Evolutionary conservation across 2,329 filamentous ascomycete species (phyloP).

Genomic region (Calonectria ilicicola): DNA sequence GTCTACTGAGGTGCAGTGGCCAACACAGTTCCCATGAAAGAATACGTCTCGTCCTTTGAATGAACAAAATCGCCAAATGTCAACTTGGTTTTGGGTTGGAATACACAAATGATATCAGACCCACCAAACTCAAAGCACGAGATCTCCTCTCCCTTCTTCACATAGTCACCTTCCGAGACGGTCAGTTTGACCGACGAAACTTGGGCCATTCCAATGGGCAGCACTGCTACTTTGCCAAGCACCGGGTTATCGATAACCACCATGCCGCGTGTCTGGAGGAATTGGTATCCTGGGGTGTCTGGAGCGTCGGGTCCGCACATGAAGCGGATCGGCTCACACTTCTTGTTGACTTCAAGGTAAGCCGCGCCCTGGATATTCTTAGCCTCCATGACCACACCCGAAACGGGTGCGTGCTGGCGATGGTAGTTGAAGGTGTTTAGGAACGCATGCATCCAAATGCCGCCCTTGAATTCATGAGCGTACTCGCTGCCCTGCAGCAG

Average conservation of each 20-base stretch:
- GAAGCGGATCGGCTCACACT: constrained; percentile 30
- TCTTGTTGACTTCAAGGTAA: constrained; percentile 51
- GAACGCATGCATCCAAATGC: constrained; percentile 56
- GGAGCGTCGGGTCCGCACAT: constrained; percentile 45
- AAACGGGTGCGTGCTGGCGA: constrained; percentile 54
- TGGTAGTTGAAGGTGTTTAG: constrained; percentile 56
- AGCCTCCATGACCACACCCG: constrained; percentile 51
- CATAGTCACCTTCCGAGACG: constrained; percentile 32
- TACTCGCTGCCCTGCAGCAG: constrained; percentile 49
- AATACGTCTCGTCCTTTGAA: constrained; percentile 28
- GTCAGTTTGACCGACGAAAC: constrained; percentile 55
- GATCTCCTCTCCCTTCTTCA: constrained; percentile 57
- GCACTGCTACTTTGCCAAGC: constrained; percentile 52
- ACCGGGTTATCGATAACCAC: constrained; percentile 52
- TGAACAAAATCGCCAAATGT: constrained; percentile 30
- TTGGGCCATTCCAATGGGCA: constrained; percentile 59
- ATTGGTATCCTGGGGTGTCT: constrained; percentile 54
- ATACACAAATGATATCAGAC: constrained; percentile 55
- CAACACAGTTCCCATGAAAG: constrained; percentile 33
- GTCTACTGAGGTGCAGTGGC: constrained; percentile 16
- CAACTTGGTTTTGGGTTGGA: constrained; percentile 44
- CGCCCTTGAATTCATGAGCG: constrained; percentile 49
- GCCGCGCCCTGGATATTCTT: constrained; percentile 51
- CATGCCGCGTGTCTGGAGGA: constrained; percentile 52
- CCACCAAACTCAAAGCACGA: constrained; percentile 58